Base-by-base conservation (phyloP, 2,329 filamentous ascomycete genomes). In the Drechslerella dactyloides region DNA sequence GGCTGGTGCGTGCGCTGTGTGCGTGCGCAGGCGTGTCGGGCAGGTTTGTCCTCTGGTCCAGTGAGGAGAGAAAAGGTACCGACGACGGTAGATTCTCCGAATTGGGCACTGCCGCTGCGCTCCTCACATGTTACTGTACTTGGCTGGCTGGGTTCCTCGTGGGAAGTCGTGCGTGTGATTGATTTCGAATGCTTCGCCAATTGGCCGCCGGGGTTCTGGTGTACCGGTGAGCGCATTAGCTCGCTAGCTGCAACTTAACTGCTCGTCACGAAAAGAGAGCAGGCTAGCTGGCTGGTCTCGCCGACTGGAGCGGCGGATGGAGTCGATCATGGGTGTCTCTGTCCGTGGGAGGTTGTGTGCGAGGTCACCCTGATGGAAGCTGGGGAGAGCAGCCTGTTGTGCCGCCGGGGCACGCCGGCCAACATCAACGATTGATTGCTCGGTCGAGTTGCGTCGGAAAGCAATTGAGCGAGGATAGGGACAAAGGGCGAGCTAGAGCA, bases 111-210 rank as follows among this genome's bases (percentile, higher is more conserved):
- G 27, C 27, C 27, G 27, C 27, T 33, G 27, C 27, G 27, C 27
- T 33, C 27, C 27, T 33, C 27, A 33, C 8, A 33, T 33, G n/a
- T n/a, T n/a, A n/a, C n/a, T n/a, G n/a, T n/a, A n/a, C n/a, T n/a
- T n/a, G n/a, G n/a, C n/a, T n/a, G n/a, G n/a, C n/a, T n/a, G n/a
- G n/a, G n/a, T n/a, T n/a, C n/a, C n/a, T n/a, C n/a, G n/a, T n/a
- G n/a, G n/a, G n/a, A n/a, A n/a, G n/a, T n/a, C n/a, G n/a, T n/a
- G n/a, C n/a, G n/a, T n/a, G n/a, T n/a, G n/a, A n/a, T n/a, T n/a
- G n/a, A n/a, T n/a, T n/a, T n/a, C 27, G 44, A 19, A 48, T 42
- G 7, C 59, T 63, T 63, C 66, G 58, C 66, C 59, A 63, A 70
- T 70, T 70, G 66, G 66, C 59, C 66, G 54, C 17, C 17, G 27